Base-by-base conservation (phyloP, 257 asterid species). In the Osmanthus fragrans region DNA sequence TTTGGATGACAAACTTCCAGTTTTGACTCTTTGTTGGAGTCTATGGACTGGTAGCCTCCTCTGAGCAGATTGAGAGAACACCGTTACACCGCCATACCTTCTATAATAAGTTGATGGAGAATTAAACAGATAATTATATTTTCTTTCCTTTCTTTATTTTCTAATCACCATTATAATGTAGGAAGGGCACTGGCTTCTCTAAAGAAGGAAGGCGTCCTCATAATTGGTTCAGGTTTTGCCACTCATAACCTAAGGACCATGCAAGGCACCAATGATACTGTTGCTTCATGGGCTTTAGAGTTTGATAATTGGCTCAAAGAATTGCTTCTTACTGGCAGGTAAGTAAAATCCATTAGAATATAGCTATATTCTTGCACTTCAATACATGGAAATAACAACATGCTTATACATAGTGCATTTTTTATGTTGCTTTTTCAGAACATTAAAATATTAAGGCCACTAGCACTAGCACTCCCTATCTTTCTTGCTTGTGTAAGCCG, bases 211-310 rank as follows among this genome's bases (percentile, higher is more conserved):
- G 97, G 96, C 7, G 92, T 90, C 73, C 93, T 92, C 45, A 84
- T 92, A 49, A 32, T 92, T 71, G 95, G 97, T 72, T 92, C 97
- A 8, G 97, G 97, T 39, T 88, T 95, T 56, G 93, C 97, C 74
- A 85, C 87, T 9, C 97, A 92, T 76, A 90, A 90, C 82, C 80
- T 90, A 65, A 82, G 93, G 84, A 79, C 86, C 73, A 74, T 87
- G 81, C 73, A 74, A 3, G 21, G 81, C 0, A 56, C 74, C 77
- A 42, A 73, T 5, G 82, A 70, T 74, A 60, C 80, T 27, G 86
- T 88, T 49, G 89, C 89, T 77, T 79, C 90, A 5, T 89, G 92
- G 97, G 97, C 94, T 73, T 80, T 85, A 27, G 90, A 90, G 80
- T 92, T 92, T 37, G 86, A 90, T 58, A 80, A 66, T 47, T 92